These are phyloP conservation scores for Ulota crispa DNA, from an alignment of 225 moss, liverwort and hornwort species.

Conservation along the genomic window DNA sequence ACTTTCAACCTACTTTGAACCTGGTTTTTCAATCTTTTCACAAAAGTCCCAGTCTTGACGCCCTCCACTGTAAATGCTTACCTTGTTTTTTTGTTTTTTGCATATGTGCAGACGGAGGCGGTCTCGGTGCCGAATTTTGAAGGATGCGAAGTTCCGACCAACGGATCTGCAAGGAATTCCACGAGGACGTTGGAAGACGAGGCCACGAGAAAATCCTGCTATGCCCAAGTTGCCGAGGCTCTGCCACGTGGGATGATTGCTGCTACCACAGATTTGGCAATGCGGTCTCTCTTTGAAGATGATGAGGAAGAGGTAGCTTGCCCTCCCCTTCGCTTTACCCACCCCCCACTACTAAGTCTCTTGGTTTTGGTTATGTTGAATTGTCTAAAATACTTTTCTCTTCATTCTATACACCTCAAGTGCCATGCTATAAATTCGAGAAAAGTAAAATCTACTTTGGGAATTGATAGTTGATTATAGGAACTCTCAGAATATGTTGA, in stretches of 20 bases:
- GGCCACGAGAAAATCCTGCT: constrained; percentile 4
- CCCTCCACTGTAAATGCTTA: too few relatives aligned
- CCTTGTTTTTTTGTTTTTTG: too few relatives aligned
- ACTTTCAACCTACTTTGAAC: too few relatives aligned
- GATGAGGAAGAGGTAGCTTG: constrained; percentile 43
- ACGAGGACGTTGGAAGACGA: background rate
- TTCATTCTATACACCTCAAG: background rate
- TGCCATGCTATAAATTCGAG: background rate
- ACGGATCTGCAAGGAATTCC: background rate
- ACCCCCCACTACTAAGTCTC: background rate
- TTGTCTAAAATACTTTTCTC: background rate
- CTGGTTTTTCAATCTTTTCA: too few relatives aligned
- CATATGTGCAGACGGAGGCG: constrained; percentile 1
- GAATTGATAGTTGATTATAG: background rate
- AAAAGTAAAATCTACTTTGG: background rate
- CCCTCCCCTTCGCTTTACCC: background rate
- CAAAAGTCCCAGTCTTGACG: too few relatives aligned
- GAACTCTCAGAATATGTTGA: background rate
- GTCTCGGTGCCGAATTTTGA: background rate
- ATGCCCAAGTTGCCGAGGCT: constrained; percentile 26
- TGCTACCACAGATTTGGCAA: constrained; percentile 68
- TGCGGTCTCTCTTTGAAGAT: constrained; percentile 60
- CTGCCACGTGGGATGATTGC: constrained; percentile 71
- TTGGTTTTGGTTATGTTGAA: background rate
- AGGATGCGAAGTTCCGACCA: constrained; percentile 5